Base-by-base conservation (phyloP, 768 basidiomycete species). In the Amanita brunnescens region DNA sequence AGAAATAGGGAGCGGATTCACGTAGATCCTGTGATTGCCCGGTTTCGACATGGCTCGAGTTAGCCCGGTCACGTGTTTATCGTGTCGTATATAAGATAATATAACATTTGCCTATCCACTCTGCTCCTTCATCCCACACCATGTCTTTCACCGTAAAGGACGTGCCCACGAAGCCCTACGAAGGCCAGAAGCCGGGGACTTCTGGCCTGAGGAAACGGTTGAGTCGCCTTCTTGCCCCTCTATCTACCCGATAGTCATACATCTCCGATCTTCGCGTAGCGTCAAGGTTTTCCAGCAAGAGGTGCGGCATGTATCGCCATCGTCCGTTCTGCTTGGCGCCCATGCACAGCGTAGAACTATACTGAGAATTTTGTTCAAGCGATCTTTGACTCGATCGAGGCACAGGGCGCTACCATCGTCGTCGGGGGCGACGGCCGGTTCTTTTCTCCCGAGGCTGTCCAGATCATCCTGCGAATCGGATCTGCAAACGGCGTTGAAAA, bases 231-330 rank as follows among this genome's bases (percentile, higher is more conserved):
- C 47, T 6, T 37, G 26, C 46, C 57, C 41, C 46, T 12, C 46
- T 52, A 30, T n/a, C 38, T 44, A 34, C 45, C 50, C 55, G 37
- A 53, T 49, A 54, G 32, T n/a, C n/a, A n/a, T n/a, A n/a, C n/a
- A n/a, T n/a, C n/a, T n/a, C n/a, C n/a, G n/a, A n/a, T n/a, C 47
- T 52, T 55, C 34, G 6, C 18, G 34, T 64, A 94, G 91, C 62
- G 96, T 98, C 67, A 97, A 95, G 72, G 82, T 98, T 60, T 99
- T 99, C 80, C 90, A 99, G 71, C 91, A 97, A 67, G 78, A 90
- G 80, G 92, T 91, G 59, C 57, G 20, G 76, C 32, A 10, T 56
- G 62, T 29, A 61, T 57, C 57, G 44, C 42, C 52, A 45, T 58
- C 24, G 20, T 29, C n/a, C 47, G 20, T 14, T 40, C 47, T 40